Evolutionary conservation across 179 eudicot genomes (phyloP).

Genomic region (Nepenthes alata): DNA sequence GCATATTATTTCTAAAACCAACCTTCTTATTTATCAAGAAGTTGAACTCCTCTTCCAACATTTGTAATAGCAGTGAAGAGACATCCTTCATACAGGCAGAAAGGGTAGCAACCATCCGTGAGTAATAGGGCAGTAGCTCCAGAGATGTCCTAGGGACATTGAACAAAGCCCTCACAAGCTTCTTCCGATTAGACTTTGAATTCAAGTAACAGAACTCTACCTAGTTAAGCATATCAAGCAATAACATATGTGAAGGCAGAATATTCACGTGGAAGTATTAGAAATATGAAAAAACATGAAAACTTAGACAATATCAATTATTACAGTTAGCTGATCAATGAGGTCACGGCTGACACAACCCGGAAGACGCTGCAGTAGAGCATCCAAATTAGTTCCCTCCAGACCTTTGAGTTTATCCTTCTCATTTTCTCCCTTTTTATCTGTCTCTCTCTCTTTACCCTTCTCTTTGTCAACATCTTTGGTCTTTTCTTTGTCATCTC

Average conservation of each 20-base stretch:
- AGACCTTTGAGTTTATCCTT: conserved; percentile 76
- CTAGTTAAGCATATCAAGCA: conserved; percentile 25
- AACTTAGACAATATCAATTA: conserved; percentile 4
- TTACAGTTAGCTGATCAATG: conserved; percentile 89
- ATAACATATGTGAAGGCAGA: background rate
- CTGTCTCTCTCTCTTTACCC: conserved; percentile 68
- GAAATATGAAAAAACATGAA: background rate
- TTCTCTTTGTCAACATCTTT: conserved; percentile 72
- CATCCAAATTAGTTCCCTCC: conserved; percentile 81
- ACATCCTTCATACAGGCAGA: conserved; percentile 95
- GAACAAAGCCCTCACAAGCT: conserved; percentile 85
- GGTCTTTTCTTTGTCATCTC: conserved; percentile 55
- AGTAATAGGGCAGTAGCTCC: conserved; percentile 85
- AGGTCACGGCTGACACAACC: conserved; percentile 97
- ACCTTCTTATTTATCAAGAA: conserved; percentile 88
- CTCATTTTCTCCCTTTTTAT: conserved; percentile 54
- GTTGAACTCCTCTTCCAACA: conserved; percentile 95
- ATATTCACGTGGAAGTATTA: background rate
- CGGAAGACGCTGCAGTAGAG: conserved; percentile 82
- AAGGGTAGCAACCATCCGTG: conserved; percentile 93
- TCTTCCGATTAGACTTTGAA: conserved; percentile 78
- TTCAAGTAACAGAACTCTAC: conserved; percentile 95
- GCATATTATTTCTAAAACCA: background rate
- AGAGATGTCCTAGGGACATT: conserved; percentile 93
- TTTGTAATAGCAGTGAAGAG: conserved; percentile 71